phyloP scores from a whole-genome alignment of 495 filamentous ascomycete genomes.

The Podospora bellae-mahoneyi region DNA sequence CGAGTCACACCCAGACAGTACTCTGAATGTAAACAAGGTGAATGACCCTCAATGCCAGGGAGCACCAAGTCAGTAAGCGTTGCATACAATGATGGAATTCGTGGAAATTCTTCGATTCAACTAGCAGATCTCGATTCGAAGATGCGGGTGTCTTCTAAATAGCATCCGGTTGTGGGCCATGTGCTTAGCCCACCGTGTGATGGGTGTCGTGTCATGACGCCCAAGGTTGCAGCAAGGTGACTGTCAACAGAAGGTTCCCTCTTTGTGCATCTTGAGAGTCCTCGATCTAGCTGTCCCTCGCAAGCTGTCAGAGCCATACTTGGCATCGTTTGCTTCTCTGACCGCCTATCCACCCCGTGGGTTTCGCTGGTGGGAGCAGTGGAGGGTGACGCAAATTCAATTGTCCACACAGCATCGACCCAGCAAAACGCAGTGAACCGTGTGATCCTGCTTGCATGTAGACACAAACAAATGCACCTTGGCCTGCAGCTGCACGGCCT shows the following conservation, averaged over 20 bases:
- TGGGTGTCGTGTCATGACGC: background rate
- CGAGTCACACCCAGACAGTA: too few species aligned
- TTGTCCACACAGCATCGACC: background rate
- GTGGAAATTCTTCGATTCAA: background rate
- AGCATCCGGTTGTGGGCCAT: background rate
- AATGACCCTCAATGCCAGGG: too few species aligned
- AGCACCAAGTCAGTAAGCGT: background rate
- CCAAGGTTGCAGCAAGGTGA: background rate
- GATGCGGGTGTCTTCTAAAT: background rate
- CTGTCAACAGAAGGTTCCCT: background rate
- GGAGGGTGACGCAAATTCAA: background rate
- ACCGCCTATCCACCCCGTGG: too few species aligned
- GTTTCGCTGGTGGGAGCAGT: too few species aligned
- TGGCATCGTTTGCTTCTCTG: too few species aligned
- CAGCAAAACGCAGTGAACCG: background rate
- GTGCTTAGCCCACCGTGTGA: background rate
- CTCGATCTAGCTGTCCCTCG: background rate
- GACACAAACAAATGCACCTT: background rate
- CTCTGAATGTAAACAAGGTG: too few species aligned
- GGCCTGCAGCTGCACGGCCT: background rate
- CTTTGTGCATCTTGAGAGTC: background rate
- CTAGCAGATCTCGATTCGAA: background rate
- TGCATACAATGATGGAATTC: background rate
- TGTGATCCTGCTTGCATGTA: background rate
- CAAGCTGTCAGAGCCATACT: too few species aligned